A percentile compares a stretch with the other conserved stretches of the same genome.
Evolutionary conservation across 1,139 yeast genomes (phyloP).

Genomic region (Sugiyamaella paludigena): DNA sequence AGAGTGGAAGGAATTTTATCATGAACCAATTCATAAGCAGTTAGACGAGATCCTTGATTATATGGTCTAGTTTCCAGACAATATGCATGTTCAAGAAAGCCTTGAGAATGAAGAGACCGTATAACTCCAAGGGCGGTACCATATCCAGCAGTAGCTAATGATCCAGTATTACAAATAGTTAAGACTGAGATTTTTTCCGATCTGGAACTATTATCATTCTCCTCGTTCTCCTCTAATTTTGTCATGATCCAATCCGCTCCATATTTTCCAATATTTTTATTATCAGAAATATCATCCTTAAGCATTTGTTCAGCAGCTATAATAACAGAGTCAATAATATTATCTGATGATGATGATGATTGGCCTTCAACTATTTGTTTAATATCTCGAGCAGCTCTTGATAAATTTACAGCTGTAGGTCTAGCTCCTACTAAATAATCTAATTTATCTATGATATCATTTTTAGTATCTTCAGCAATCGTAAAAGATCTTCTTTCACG

Average conservation of each 20-base stretch:
- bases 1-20: conserved; percentile 86
- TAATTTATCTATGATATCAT: conserved; percentile 43
- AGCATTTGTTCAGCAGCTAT: conserved; percentile 59
- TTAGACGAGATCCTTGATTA: conserved; percentile 91
- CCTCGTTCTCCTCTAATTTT: conserved; percentile 14
- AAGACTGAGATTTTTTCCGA: conserved; percentile 58
- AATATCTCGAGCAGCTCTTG: conserved; percentile 71
- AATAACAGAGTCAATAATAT: conserved; percentile 43
- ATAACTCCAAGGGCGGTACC: conserved; percentile 95
- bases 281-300: conserved; percentile 73
- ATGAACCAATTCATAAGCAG: conserved; percentile 84
- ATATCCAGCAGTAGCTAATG: conserved; percentile 94
- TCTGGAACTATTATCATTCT: too few relatives aligned
- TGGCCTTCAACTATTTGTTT: conserved; percentile 32
- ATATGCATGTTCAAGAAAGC: conserved; percentile 64
- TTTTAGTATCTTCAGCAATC: conserved; percentile 16
- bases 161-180: conserved; percentile 63
- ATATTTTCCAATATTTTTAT: conserved; percentile 70
- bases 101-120: conserved; percentile 53
- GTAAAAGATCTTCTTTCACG: conserved; percentile 5
- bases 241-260: conserved; percentile 70
- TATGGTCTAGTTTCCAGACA: conserved; percentile 96
- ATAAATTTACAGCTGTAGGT: conserved; percentile 92
- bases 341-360: conserved; percentile 26
- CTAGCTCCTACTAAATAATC: conserved; percentile 72